Conservation (phyloP, 106 monocot species). For the Agapanthus africanus region DNA sequence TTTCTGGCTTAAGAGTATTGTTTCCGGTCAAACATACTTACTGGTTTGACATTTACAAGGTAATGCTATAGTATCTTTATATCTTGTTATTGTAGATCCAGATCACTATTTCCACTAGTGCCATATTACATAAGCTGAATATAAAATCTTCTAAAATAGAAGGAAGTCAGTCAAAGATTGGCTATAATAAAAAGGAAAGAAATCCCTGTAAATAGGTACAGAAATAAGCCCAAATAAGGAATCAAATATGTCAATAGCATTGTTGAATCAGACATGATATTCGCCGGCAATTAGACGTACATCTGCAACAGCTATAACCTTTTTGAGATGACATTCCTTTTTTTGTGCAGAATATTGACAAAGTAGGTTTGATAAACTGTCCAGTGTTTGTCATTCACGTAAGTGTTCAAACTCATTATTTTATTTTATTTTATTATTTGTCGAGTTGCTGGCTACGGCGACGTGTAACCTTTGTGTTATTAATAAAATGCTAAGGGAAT, state of each 20-base stretch:
- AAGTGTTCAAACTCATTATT: conserved; percentile 14
- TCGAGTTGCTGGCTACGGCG: background rate
- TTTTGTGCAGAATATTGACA: conserved; percentile 69
- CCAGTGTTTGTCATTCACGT: conserved; percentile 79
- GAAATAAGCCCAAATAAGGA: too few species aligned
- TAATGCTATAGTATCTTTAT: conserved; percentile 12
- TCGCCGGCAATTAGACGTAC: too few species aligned
- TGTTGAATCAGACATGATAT: too few species aligned
- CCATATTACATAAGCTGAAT: too few species aligned
- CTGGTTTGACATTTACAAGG: conserved; percentile 94
- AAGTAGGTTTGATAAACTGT: conserved; percentile 58
- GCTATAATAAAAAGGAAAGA: too few species aligned
- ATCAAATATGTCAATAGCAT: too few species aligned
- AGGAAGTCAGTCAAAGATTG: too few species aligned
- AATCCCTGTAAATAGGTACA: too few species aligned
- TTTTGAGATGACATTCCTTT: background rate
- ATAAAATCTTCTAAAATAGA: too few species aligned
- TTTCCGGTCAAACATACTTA: conserved; percentile 66
- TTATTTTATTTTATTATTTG: background rate
- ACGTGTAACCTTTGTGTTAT: background rate
- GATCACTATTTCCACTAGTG: too few species aligned
- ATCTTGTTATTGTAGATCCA: too few species aligned
- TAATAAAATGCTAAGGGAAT: background rate
- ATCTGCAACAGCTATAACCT: background rate
- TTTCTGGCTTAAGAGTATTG: conserved; percentile 69